Evolutionary conservation across 768 basidiomycete genomes (phyloP), one percentile per base, ranked within the genome.

Genomic region (Cystofilobasidium capitatum): DNA sequence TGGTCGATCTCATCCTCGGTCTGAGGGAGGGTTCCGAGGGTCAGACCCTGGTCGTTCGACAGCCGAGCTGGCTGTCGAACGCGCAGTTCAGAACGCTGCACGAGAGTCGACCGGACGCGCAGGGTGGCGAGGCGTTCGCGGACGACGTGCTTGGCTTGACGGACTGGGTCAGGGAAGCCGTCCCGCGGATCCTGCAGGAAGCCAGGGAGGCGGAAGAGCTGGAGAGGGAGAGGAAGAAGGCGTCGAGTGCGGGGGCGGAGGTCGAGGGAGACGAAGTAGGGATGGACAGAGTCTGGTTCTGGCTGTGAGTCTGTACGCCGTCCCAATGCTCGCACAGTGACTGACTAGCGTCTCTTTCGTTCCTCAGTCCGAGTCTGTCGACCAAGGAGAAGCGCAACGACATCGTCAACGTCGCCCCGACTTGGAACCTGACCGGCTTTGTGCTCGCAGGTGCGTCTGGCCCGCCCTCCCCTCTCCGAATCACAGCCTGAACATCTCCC

Each of bases 311-410:
- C 24, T 12, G 10, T 45, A 0, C 12, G 14, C 24, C n/a, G 3
- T 26, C 17, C 13, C 2, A 17, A 7, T 10, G 22, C 1, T 45
- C 54, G 49, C 24, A 0, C 2, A 9, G 17, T 13, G n/a, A 2
- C 29, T 64, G 36, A n/a, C 17, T 24, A 17, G 31, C 31, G 3
- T 39, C 29, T 26, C 17, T 44, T 22, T 12, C 55, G 22, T 40
- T 16, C 31, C 10, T 33, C 55, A 58, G 55, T n/a, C 77, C 77
- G 12, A 72, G 73, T 9, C 63, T 79, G 10, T 75, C 73, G 12
- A 75, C 77, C 9, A 69, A 70, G 44, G 75, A 76, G 60, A 79
- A 79, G 64, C 70, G 79, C 26, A 72, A 74, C 67, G 77, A 79
- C 70, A 62, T 76, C 54, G 73, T 78, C 47, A 69, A 72, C n/a